Conservation (phyloP, 2,329 filamentous ascomycete species). For the Plenodomus lindquistii region DNA sequence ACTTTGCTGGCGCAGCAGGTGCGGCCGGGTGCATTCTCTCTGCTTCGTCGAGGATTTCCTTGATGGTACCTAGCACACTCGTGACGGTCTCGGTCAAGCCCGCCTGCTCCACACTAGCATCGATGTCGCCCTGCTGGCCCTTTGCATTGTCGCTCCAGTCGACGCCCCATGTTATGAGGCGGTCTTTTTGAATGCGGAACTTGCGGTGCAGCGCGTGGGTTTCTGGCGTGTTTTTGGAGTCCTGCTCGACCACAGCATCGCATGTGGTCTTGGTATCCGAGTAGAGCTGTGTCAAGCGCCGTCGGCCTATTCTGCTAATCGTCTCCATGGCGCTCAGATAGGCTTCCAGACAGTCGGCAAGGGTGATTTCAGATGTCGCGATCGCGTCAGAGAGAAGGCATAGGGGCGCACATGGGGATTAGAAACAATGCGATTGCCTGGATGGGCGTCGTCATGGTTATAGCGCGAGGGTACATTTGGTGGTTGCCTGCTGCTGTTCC, state of each 20-base stretch:
- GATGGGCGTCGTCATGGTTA: slow-evolving; percentile 35
- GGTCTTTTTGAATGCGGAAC: slow-evolving; percentile 78
- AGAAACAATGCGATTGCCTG: slow-evolving; percentile 31
- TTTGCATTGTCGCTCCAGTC: slow-evolving; percentile 74
- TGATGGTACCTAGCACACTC: slow-evolving; percentile 79
- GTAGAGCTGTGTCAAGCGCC: slow-evolving; percentile 64
- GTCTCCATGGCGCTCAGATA: slow-evolving; percentile 37
- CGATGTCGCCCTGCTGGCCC: slow-evolving; percentile 67
- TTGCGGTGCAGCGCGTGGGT: slow-evolving; percentile 74
- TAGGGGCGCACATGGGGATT: slow-evolving; percentile 21
- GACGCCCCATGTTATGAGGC: slow-evolving; percentile 76
- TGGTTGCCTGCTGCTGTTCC: slow-evolving; percentile 32
- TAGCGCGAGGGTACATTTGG: slow-evolving; percentile 31
- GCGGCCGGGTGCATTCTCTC: slow-evolving; percentile 68
- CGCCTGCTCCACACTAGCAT: slow-evolving; percentile 67
- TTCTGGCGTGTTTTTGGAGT: slow-evolving; percentile 66
- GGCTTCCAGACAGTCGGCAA: slow-evolving; percentile 5
- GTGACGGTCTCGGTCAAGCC: slow-evolving; percentile 76
- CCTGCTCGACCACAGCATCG: slow-evolving; percentile 67
- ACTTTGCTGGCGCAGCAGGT: slow-evolving; percentile 36
- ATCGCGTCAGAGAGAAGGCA: slow-evolving; percentile 15
- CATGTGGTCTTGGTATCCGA: slow-evolving; percentile 80
- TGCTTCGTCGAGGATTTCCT: slow-evolving; percentile 76
- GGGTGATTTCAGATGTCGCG: slow-evolving; percentile 10
- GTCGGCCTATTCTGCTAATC: slow-evolving; percentile 37